Conservation (phyloP, 1,284 basidiomycete genomes). For the Mycosarcoma maydis region DNA sequence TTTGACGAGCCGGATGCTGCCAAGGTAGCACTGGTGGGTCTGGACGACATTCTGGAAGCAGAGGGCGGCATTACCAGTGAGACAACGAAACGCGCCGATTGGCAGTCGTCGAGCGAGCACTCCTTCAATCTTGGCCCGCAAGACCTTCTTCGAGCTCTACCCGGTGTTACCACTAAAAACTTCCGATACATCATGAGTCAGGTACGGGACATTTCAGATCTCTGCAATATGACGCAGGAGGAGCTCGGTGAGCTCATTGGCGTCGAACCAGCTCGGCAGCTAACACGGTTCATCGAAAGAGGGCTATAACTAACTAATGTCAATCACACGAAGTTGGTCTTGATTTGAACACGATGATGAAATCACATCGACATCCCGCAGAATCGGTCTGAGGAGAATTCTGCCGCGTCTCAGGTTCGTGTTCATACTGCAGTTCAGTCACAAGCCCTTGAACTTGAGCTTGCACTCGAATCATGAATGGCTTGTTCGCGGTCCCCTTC, state of each 20-base stretch:
- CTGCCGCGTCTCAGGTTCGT: too few species aligned
- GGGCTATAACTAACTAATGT: constrained; percentile 2
- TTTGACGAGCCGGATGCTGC: constrained; percentile 84
- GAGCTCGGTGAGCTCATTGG: constrained; percentile 82
- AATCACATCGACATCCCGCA: too few species aligned
- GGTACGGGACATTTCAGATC: constrained; percentile 78
- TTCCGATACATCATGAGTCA: constrained; percentile 83
- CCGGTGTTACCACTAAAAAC: constrained; percentile 84
- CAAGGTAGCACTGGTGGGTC: constrained; percentile 74
- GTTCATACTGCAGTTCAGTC: too few species aligned
- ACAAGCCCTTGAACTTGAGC: too few species aligned
- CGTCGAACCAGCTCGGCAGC: constrained; percentile 79
- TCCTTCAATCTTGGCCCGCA: constrained; percentile 57
- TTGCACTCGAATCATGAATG: too few species aligned
- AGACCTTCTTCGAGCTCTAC: constrained; percentile 69
- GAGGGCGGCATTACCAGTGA: constrained; percentile 18
- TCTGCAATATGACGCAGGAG: constrained; percentile 76
- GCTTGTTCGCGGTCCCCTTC: too few species aligned
- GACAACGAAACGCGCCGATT: constrained; percentile 4
- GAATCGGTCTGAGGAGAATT: too few species aligned
- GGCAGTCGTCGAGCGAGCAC: constrained; percentile 33
- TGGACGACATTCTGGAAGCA: constrained; percentile 31
- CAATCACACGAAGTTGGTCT: too few species aligned
- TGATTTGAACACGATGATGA: too few species aligned
- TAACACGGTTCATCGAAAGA: constrained; percentile 62